These are phyloP conservation scores for Monilinia polystroma DNA, from an alignment of 2,329 filamentous ascomycete genomes.

Conservation along the genomic window DNA sequence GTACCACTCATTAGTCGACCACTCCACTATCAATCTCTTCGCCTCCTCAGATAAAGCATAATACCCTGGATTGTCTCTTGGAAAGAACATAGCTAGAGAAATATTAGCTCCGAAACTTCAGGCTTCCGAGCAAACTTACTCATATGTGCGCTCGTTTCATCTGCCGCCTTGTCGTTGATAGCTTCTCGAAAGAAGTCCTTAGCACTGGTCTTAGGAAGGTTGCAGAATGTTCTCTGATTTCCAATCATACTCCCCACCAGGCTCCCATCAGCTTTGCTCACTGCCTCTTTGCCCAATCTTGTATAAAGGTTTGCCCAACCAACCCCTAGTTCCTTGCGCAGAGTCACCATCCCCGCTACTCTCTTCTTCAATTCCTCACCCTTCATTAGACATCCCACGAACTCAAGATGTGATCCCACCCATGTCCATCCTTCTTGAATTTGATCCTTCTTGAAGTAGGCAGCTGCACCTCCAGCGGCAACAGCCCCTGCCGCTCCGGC, in stretches of 20 bases:
- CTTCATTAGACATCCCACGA: slow-evolving; percentile 85
- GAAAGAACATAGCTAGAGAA: slow-evolving; percentile 66
- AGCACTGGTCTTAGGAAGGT: slow-evolving; percentile 61
- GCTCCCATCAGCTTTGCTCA: slow-evolving; percentile 48
- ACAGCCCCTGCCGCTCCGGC: slow-evolving; percentile 82
- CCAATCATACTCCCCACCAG: slow-evolving; percentile 61
- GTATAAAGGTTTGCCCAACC: slow-evolving; percentile 89
- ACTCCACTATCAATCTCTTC: slow-evolving; percentile 61
- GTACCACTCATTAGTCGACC: slow-evolving; percentile 68
- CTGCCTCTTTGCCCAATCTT: slow-evolving; percentile 68
- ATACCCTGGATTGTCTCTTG: slow-evolving; percentile 70
- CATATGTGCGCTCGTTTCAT: slow-evolving; percentile 82
- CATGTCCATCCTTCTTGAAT: slow-evolving; percentile 74
- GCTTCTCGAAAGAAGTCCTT: slow-evolving; percentile 64
- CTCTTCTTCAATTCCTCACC: slow-evolving; percentile 77
- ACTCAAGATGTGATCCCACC: slow-evolving; percentile 88
- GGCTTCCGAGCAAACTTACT: slow-evolving; percentile 46
- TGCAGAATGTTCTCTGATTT: slow-evolving; percentile 82
- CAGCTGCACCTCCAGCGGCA: slow-evolving; percentile 77
- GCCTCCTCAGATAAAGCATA: slow-evolving; percentile 64
- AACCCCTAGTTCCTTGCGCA: slow-evolving; percentile 64
- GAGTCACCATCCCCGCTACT: slow-evolving; percentile 63
- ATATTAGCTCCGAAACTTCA: slow-evolving; percentile 24
- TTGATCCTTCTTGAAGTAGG: slow-evolving; percentile 81
- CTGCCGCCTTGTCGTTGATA: slow-evolving; percentile 74